Conservation (phyloP, 1,284 basidiomycete genomes). For the Leccinum pallidistipes region DNA sequence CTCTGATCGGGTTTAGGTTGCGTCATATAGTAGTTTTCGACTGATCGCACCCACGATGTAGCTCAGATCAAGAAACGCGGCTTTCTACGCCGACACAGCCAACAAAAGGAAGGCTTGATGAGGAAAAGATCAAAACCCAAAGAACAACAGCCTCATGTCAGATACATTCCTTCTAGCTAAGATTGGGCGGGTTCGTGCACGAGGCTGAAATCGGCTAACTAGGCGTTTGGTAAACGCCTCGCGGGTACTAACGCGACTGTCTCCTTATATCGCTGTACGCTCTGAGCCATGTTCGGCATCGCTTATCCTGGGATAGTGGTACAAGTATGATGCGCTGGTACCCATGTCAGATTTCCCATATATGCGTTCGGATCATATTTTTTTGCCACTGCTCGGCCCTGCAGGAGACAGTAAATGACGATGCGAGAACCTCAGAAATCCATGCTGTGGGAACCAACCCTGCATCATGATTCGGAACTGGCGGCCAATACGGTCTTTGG, state of each 20-base stretch:
- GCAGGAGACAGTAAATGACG: background rate
- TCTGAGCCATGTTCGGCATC: conserved; percentile 11
- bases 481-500: background rate
- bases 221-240: conserved; percentile 7
- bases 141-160: conserved; percentile 8
- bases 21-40: background rate
- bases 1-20: background rate
- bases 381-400: conserved; percentile 4
- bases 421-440: background rate
- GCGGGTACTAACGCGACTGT: conserved; percentile 2
- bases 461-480: background rate
- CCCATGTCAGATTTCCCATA: conserved; percentile 4
- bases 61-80: background rate
- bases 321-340: background rate
- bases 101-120: conserved; percentile 24
- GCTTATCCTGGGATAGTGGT: background rate
- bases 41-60: background rate
- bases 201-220: background rate
- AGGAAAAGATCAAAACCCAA: conserved; percentile 4
- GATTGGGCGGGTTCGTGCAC: background rate
- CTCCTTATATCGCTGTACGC: background rate
- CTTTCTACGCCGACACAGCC: background rate
- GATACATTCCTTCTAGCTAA: conserved; percentile 10
- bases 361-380: conserved; percentile 12
- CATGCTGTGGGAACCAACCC: background rate